These are phyloP conservation scores for Nemania sp. DNA, from an alignment of 2,329 filamentous ascomycete species.

Conservation along the genomic window DNA sequence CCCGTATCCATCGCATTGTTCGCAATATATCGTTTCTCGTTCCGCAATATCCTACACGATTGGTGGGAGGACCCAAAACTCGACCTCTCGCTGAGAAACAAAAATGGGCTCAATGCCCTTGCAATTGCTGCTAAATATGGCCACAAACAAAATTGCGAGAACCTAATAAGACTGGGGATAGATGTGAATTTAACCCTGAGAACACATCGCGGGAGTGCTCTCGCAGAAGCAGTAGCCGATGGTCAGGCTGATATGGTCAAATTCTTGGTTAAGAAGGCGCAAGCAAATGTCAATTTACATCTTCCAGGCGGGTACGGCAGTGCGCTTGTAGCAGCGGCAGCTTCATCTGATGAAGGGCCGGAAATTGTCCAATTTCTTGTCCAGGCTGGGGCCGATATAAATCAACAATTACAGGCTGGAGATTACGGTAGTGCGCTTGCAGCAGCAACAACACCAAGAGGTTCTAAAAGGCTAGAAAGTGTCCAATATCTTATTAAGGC, in stretches of 20 bases:
- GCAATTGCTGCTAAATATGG: background rate
- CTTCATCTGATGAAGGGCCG: background rate
- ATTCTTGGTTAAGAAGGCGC: background rate
- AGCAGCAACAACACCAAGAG: background rate
- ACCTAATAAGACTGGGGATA: conserved; percentile 11
- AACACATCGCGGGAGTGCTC: background rate
- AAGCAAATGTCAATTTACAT: background rate
- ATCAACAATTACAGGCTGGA: background rate
- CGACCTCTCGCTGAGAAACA: background rate
- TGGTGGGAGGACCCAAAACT: conserved; percentile 21
- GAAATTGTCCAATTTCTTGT: background rate
- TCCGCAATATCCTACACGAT: conserved; percentile 14
- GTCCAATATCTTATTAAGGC: background rate
- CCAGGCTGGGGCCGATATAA: background rate
- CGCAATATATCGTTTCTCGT: conserved; percentile 13
- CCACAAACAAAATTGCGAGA: conserved; percentile 10
- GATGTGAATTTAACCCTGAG: background rate
- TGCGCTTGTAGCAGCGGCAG: background rate
- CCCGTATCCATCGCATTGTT: conserved; percentile 9
- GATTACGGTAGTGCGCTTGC: background rate
- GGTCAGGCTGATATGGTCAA: background rate
- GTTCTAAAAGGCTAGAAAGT: background rate
- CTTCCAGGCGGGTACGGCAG: background rate
- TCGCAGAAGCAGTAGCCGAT: background rate
- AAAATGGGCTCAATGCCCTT: background rate